Conservation (phyloP, 2,329 filamentous ascomycete genomes). For the Lasiodiplodia theobromae region DNA sequence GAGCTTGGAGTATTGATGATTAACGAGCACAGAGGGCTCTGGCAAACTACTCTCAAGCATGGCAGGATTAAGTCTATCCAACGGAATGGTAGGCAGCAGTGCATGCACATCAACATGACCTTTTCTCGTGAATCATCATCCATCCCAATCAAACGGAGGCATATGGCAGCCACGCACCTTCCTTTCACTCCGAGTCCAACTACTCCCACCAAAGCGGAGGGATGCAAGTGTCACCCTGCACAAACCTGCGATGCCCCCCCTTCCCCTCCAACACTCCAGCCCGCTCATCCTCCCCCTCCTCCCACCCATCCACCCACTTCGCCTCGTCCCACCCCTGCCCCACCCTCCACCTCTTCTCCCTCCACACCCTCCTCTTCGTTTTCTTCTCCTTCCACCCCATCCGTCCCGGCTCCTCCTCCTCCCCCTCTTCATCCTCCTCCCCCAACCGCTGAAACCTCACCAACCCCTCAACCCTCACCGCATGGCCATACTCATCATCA, state of each 20-base stretch:
- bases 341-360: background rate
- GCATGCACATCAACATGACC: no score
- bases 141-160: background rate
- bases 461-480: background rate
- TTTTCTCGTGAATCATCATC: background rate
- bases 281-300: background rate
- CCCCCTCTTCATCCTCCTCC: background rate
- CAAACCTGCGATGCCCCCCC: background rate
- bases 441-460: background rate
- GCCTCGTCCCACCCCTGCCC: background rate
- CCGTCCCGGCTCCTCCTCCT: no score
- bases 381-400: no score
- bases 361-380: background rate
- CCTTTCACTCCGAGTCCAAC: no score
- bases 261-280: background rate
- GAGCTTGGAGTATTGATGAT: no score
- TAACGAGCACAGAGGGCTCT: no score
- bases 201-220: no score
- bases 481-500: background rate
- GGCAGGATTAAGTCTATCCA: no score
- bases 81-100: no score
- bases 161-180: no score
- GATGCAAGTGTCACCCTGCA: background rate
- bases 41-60: no score
- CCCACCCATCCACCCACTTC: background rate